Percentiles rank a stretch among this genome's conserved stretches.
Conservation (phyloP, 345 rosid genomes). For the Erucastrum elatum region DNA sequence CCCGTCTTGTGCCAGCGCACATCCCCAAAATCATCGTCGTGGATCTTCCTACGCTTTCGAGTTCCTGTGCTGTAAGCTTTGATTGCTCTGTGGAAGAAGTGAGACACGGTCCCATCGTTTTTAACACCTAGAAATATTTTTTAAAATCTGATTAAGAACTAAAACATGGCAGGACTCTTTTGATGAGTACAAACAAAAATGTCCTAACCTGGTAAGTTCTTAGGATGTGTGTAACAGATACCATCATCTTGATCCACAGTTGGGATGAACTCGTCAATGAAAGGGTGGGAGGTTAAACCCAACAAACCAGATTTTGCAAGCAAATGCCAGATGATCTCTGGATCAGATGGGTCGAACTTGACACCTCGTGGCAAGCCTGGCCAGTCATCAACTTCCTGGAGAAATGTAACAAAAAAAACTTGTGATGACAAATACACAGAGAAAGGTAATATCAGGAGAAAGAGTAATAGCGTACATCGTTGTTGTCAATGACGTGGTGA, state of each 20-base stretch:
- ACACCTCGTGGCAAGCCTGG: constrained; percentile 96
- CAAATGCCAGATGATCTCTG: constrained; percentile 87
- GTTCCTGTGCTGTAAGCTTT: constrained; percentile 97
- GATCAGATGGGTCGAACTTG: constrained; percentile 94
- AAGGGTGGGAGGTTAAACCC: constrained; percentile 63
- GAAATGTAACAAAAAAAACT: background rate
- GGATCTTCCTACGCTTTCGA: constrained; percentile 89
- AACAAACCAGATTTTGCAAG: constrained; percentile 61
- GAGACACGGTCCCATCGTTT: constrained; percentile 74
- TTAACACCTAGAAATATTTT: constrained; percentile 57
- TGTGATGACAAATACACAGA: background rate
- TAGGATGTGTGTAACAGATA: constrained; percentile 96
- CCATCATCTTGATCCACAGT: constrained; percentile 83
- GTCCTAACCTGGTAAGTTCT: constrained; percentile 90
- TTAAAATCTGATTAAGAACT: constrained; percentile 47
- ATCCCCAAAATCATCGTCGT: constrained; percentile 72
- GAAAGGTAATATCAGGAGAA: too few species aligned
- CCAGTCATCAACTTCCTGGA: constrained; percentile 78
- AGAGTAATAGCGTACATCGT: constrained; percentile 79
- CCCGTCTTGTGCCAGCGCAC: constrained; percentile 99
- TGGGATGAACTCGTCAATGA: constrained; percentile 77
- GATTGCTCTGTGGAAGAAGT: constrained; percentile 85
- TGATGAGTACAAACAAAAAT: constrained; percentile 3
- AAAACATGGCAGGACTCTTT: background rate
- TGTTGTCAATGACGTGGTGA: constrained; percentile 71